Evolutionary conservation across 345 rosid species (phyloP), one percentile per base, ranked within the genome.

Genomic region (Luvunga scandens): DNA sequence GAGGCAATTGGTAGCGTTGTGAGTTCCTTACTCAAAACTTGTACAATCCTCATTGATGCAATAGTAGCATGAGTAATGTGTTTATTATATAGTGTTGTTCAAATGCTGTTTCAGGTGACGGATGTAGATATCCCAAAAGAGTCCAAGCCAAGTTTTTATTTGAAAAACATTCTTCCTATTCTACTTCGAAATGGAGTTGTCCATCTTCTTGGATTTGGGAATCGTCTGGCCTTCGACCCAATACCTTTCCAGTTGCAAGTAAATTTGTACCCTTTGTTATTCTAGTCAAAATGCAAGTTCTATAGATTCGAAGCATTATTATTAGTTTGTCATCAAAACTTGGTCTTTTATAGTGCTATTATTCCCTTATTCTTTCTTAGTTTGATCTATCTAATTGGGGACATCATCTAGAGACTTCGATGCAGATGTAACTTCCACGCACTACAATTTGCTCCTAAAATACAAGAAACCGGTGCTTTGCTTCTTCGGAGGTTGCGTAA

Each of bases 341-440:
- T 85, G 70, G 77, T 57, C 42, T 77, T 71, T 71, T 72, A 75
- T 63, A 65, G 45, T 69, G 66, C 21, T 38, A 56, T 69, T 56
- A 56, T 69, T 56, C 73, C 57, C 56, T 68, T 45, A 18, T n/a
- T 34, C 24, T 61, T 76, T 69, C 48, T 28, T 71, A 19, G 73
- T 76, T 76, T 77, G 73, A 66, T 81, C 80, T 80, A 85, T 84
- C 88, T 86, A 81, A 86, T 83, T 75, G 66, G 66, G 72, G 77
- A 71, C 81, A 80, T 78, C 86, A 78, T 88, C 89, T 92, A 94
- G 99, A 90, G 98, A 75, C 89, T 94, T 87, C 97, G 98, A 75
- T 94, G 99, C 88, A 92, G 98, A 90, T 96, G 98, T 82, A 96
- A 96, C 72, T 96, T 94, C 82, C 98, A 94, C 2, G 97, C 98